Evolutionary conservation across 1,139 yeast species (phyloP).

Genomic region (Saccharomycopsis hybrid): DNA sequence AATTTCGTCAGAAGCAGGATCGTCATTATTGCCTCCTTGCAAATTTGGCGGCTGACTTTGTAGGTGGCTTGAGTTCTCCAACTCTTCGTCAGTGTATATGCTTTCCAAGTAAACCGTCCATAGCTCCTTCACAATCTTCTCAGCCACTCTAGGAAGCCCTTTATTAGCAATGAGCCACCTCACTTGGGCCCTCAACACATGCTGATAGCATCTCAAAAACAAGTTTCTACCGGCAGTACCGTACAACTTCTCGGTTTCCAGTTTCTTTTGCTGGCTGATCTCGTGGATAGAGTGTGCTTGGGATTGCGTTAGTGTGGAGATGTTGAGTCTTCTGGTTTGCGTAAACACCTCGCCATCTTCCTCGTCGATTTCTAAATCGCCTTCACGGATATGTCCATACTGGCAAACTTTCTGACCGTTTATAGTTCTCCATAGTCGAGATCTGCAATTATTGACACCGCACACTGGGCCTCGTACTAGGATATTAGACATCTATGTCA

Average conservation of each 20-base stretch:
- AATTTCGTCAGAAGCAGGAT: too few species aligned
- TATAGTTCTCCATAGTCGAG: slow-evolving; percentile 60
- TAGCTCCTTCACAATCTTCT: slow-evolving; percentile 39
- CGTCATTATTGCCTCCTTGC: neutral
- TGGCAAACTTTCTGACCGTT: slow-evolving; percentile 83
- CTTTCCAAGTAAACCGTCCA: slow-evolving; percentile 41
- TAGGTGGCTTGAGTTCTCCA: neutral
- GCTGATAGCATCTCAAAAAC: slow-evolving; percentile 48
- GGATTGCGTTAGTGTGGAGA: slow-evolving; percentile 30
- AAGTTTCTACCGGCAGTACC: slow-evolving; percentile 50
- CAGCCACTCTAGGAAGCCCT: slow-evolving; percentile 34
- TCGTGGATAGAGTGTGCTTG: slow-evolving; percentile 20
- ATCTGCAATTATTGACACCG: slow-evolving; percentile 85
- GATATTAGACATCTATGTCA: slow-evolving; percentile 5
- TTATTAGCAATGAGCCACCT: slow-evolving; percentile 32
- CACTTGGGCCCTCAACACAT: slow-evolving; percentile 45
- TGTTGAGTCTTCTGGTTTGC: slow-evolving; percentile 50
- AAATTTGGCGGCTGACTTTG: neutral
- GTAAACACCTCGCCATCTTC: slow-evolving; percentile 46
- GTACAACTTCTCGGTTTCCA: slow-evolving; percentile 30
- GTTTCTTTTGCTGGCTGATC: slow-evolving; percentile 18
- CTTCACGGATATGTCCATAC: slow-evolving; percentile 83
- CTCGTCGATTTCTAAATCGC: slow-evolving; percentile 73
- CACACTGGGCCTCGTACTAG: slow-evolving; percentile 63
- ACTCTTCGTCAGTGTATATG: neutral